A percentile compares a stretch with the other conserved stretches of the same genome.
phyloP scores from a whole-genome alignment of 495 filamentous ascomycete species.

The Aspergillus ostianus region DNA sequence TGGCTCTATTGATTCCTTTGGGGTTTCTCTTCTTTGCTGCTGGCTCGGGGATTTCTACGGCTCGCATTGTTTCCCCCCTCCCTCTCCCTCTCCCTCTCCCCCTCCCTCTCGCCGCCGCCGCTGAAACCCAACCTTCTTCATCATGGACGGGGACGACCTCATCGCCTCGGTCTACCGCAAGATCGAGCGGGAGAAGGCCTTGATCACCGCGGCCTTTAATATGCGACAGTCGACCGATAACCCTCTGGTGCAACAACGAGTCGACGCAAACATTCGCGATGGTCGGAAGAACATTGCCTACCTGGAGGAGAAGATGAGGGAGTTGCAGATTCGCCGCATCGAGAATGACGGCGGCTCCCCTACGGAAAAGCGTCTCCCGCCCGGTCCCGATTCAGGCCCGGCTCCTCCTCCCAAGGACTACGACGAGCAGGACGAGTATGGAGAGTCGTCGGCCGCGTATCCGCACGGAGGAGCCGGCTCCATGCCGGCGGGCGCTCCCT shows the following conservation, averaged over 20 bases:
- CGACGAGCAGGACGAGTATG: constrained; percentile 51
- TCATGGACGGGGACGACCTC: constrained; percentile 66
- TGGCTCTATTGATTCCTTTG: not conserved
- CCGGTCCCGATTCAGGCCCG: constrained; percentile 37
- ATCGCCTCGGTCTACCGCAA: constrained; percentile 88
- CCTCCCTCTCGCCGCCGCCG: constrained; percentile 4
- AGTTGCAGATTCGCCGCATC: constrained; percentile 78
- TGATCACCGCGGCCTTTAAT: constrained; percentile 89
- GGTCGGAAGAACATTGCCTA: constrained; percentile 90
- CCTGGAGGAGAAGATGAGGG: constrained; percentile 83
- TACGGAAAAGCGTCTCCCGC: constrained; percentile 32
- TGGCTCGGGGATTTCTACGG: not conserved
- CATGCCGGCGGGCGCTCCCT: constrained; percentile 84
- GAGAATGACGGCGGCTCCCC: constrained; percentile 52
- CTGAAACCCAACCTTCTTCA: constrained; percentile 19
- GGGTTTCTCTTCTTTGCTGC: not conserved
- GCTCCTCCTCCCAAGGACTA: constrained; percentile 68
- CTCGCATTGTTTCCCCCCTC: constrained; percentile 4
- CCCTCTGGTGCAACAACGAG: constrained; percentile 77
- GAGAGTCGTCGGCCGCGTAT: constrained; percentile 52
- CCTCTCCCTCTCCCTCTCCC: constrained; percentile 14
- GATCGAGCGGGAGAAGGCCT: constrained; percentile 95
- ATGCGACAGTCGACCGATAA: constrained; percentile 97
- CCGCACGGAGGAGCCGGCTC: constrained; percentile 59
- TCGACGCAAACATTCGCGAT: constrained; percentile 91